Percentiles rank a stretch among this genome's conserved stretches.
Conservation (phyloP, 306 rosid genomes). For the Cucurbita maxima region DNA sequence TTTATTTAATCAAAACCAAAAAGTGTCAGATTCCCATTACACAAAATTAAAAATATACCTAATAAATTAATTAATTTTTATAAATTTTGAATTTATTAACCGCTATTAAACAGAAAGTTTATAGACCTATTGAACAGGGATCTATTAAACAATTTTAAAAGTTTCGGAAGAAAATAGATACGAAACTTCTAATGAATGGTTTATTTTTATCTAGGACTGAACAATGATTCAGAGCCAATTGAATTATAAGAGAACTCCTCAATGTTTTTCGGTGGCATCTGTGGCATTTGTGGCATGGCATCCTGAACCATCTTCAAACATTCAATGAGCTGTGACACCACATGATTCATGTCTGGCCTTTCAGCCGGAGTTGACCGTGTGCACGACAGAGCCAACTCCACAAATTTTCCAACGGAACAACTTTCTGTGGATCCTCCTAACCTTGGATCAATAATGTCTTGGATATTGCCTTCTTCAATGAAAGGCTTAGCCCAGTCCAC, state of each 20-base stretch:
- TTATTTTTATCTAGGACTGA: slow-evolving; percentile 4
- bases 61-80: too few relatives aligned
- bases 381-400: slow-evolving; percentile 13
- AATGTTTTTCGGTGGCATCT: background rate
- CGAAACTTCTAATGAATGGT: background rate
- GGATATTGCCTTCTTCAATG: slow-evolving; percentile 3
- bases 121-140: background rate
- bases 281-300: background rate
- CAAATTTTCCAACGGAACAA: slow-evolving; percentile 3
- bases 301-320: slow-evolving; percentile 13
- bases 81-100: too few relatives aligned
- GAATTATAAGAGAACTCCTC: slow-evolving; percentile 7
- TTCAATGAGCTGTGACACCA: slow-evolving; percentile 5
- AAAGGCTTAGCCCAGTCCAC: slow-evolving; percentile 11
- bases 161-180: background rate
- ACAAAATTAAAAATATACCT: too few relatives aligned
- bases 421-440: background rate
- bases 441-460: slow-evolving; percentile 15
- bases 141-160: background rate
- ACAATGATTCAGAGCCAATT: background rate
- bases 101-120: background rate
- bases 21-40: too few relatives aligned
- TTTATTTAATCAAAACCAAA: too few relatives aligned
- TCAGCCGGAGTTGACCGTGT: background rate
- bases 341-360: slow-evolving; percentile 13